phyloP scores from a whole-genome alignment of 495 filamentous ascomycete species.

The Bryoglossum gracile region DNA sequence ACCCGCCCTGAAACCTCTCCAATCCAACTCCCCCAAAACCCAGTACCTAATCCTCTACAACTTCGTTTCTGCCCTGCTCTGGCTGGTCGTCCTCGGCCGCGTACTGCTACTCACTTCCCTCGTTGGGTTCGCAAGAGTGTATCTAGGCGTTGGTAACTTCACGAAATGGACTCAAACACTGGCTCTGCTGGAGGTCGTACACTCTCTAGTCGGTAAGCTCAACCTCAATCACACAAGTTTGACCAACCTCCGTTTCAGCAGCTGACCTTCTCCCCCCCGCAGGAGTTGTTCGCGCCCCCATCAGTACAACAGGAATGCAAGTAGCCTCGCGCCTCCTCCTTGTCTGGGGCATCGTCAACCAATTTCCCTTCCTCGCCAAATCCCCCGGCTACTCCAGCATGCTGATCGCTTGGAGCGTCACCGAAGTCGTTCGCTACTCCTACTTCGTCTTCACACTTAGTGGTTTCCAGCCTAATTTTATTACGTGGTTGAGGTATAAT shows the following conservation, averaged over 20 bases:
- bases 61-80: slow-evolving; percentile 61
- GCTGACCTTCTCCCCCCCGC: slow-evolving; percentile 14
- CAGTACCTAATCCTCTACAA: slow-evolving; percentile 83
- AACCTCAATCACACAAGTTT: too few species aligned
- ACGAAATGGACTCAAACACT: slow-evolving; percentile 74
- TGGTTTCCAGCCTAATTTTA: slow-evolving; percentile 47
- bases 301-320: slow-evolving; percentile 84
- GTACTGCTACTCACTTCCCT: slow-evolving; percentile 35
- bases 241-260: too few species aligned
- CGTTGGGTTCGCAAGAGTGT: slow-evolving; percentile 45
- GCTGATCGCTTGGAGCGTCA: slow-evolving; percentile 76
- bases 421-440: slow-evolving; percentile 81
- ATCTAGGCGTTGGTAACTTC: slow-evolving; percentile 50
- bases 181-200: slow-evolving; percentile 74
- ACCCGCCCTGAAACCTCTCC: slow-evolving; percentile 23
- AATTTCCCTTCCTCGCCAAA: slow-evolving; percentile 52
- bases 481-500: slow-evolving; percentile 88
- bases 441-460: slow-evolving; percentile 74
- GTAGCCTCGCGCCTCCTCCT: slow-evolving; percentile 75
- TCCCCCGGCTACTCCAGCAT: slow-evolving; percentile 55
- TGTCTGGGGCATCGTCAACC: slow-evolving; percentile 68
- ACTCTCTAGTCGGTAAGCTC: slow-evolving; percentile 58
- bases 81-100: slow-evolving; percentile 63
- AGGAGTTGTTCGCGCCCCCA: slow-evolving; percentile 77
- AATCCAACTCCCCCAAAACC: slow-evolving; percentile 32